Conservation (phyloP, 2,329 filamentous ascomycete genomes). For the Aspergillus caelatus region DNA sequence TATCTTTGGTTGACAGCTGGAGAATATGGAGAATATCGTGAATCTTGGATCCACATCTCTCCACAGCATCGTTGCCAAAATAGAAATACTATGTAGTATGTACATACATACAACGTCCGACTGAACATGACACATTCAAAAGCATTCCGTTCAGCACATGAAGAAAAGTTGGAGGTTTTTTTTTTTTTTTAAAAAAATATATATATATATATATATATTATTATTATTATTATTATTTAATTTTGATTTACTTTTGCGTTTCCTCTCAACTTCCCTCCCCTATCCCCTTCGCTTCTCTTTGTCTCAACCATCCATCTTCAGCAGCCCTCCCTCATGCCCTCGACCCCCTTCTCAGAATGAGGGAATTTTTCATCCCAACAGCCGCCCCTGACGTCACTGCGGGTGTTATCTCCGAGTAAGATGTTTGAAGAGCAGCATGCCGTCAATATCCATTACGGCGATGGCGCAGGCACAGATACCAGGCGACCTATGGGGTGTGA, state of each 20-base stretch:
- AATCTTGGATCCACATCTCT: background rate
- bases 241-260: background rate
- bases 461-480: slow-evolving; percentile 5
- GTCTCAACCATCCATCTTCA: background rate
- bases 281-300: background rate
- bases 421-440: background rate
- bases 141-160: background rate
- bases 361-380: slow-evolving; percentile 1
- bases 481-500: background rate
- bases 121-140: background rate
- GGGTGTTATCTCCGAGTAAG: background rate
- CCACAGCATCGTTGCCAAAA: background rate
- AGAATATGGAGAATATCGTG: background rate
- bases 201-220: too few species aligned
- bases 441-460: background rate
- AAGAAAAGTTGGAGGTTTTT: background rate
- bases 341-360: background rate
- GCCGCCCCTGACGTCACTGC: slow-evolving; percentile 1
- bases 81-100: background rate
- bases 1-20: background rate
- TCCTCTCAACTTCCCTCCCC: background rate
- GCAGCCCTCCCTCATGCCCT: background rate
- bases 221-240: background rate
- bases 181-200: background rate
- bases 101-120: background rate